Evolutionary conservation across 2,329 filamentous ascomycete species (phyloP).

Genomic region (Exophiala aquamarina): DNA sequence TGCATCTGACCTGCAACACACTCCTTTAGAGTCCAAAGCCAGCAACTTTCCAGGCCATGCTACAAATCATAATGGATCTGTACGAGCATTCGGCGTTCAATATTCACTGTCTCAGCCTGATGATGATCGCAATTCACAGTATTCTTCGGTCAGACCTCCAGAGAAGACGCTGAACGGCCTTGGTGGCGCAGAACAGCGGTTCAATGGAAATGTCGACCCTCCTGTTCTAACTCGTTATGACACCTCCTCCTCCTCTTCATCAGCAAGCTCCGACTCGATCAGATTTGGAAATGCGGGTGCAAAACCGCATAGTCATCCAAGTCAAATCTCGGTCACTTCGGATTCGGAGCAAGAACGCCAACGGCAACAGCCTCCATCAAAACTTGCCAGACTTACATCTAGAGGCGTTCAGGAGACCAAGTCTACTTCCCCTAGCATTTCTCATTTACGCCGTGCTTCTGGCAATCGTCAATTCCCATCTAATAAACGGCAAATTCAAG

Average conservation of each 20-base stretch:
- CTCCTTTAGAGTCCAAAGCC: not conserved
- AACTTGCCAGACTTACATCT: no score
- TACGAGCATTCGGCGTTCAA: not conserved
- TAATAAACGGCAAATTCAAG: not conserved
- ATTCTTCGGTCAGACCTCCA: no score
- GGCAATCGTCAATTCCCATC: constrained; percentile 1
- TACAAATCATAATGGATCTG: not conserved
- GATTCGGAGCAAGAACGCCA: not conserved
- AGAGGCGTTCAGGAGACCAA: no score
- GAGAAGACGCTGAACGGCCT: no score
- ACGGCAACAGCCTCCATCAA: no score
- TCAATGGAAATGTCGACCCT: not conserved
- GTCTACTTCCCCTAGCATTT: not conserved
- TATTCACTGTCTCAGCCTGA: not conserved
- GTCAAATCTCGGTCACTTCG: constrained; percentile 9
- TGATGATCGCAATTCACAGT: not conserved
- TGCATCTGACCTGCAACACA: not conserved
- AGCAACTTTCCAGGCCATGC: not conserved
- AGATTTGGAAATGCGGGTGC: constrained; percentile 1
- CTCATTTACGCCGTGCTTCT: not conserved
- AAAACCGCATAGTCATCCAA: not conserved
- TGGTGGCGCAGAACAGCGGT: no score
- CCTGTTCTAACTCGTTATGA: constrained; percentile 1
- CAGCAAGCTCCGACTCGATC: constrained; percentile 8
- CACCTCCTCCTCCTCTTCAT: constrained; percentile 6